Conservation (phyloP, 2,329 filamentous ascomycete species). For the Parastagonospora nodorum region DNA sequence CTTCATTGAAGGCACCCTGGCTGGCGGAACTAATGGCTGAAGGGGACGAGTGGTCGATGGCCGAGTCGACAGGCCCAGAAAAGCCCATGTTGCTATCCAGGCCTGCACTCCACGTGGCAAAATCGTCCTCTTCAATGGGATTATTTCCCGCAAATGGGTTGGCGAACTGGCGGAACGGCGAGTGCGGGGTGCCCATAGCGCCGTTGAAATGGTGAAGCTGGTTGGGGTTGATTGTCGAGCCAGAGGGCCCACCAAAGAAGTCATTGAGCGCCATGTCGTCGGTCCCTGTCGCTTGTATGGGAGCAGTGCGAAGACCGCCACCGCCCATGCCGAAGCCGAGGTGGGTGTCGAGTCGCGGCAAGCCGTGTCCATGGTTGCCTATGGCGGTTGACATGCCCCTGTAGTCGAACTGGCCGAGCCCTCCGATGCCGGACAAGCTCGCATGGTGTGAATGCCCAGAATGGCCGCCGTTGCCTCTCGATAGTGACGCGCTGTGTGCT, state of each 20-base stretch:
- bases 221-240: constrained; percentile 67
- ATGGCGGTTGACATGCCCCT: constrained; percentile 72
- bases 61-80: constrained; percentile 70
- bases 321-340: constrained; percentile 67
- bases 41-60: constrained; percentile 90
- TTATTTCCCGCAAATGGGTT: constrained; percentile 63
- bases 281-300: constrained; percentile 53
- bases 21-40: constrained; percentile 95
- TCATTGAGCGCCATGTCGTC: constrained; percentile 72
- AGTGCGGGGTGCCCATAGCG: constrained; percentile 66
- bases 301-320: constrained; percentile 78
- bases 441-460: constrained; percentile 70
- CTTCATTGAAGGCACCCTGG: constrained; percentile 87
- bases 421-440: constrained; percentile 70
- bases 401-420: constrained; percentile 65
- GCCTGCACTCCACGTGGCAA: constrained; percentile 80
- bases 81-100: constrained; percentile 70
- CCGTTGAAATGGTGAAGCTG: constrained; percentile 86
- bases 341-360: constrained; percentile 84
- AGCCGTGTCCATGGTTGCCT: constrained; percentile 69
- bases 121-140: constrained; percentile 73
- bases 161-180: constrained; percentile 49
- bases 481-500: constrained; percentile 58
- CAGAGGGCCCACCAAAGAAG: constrained; percentile 65
- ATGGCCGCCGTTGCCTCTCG: constrained; percentile 57